Evolutionary conservation across 345 rosid species (phyloP), one percentile per base, ranked within the genome.

Genomic region (Acer saccharum): DNA sequence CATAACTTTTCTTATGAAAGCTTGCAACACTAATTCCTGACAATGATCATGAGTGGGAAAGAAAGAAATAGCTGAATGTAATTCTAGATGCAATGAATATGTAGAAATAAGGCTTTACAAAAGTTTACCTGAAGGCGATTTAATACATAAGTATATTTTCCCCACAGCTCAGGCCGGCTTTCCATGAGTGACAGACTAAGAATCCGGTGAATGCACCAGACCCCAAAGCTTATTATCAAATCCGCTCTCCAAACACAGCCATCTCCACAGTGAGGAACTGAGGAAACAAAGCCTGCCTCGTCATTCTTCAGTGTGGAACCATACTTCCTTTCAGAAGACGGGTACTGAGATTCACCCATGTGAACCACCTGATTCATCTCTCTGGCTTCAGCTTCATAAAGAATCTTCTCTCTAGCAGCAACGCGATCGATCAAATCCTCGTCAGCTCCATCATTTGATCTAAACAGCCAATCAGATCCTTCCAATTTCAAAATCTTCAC

Each of bases 131-230:
- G 99, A 75, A 97, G 98, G 61, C 90, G 98, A 84, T 97, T 97
- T 61, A 97, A 91, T 54, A 93, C 98, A 52, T 87, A 97, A 78
- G 99, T 97, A 76, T 97, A 93, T 80, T 93, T 97, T 72, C 99
- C 99, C 99, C 99, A 97, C 39, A 97, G 85, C 81, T 94, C 98
- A 23, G 98, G 99, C 58, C 99, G 88, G 84, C 99, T 94, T 86
- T 97, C 99, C 98, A 93, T 86, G 74, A 91, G 88, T 20, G 98
- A 97, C 82, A 97, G 81, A 80, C 87, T 90, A 66, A 97, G 98
- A 78, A 97, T 82, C 71, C 95, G 90, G 82, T 91, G 98, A 48
- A 97, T 92, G 85, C 99, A 93, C 99, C 99, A 97, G 10, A 97
- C 94, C 46, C 99, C 99, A 79, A 97, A 97, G 87, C 99, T 97